phyloP scores from a whole-genome alignment of 2,329 filamentous ascomycete species.

The Alternaria dauci region DNA sequence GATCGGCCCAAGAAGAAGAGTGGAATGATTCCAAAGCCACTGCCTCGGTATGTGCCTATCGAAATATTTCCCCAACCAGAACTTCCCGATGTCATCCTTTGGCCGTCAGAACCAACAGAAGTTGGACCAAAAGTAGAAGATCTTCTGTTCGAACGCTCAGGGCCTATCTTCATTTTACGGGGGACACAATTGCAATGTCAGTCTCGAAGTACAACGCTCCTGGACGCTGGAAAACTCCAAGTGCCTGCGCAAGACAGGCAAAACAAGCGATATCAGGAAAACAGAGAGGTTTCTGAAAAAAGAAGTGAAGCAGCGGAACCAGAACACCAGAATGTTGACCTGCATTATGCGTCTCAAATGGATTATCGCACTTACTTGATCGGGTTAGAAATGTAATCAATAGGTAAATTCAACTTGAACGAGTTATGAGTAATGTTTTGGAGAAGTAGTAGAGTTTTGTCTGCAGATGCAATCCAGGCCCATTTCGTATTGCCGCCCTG shows the following conservation, averaged over 20 bases:
- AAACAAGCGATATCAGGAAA: neutral
- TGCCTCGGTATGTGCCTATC: neutral
- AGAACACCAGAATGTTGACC: neutral
- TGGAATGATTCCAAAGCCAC: neutral
- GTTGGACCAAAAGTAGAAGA: slow-evolving; percentile 1
- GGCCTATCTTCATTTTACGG: neutral
- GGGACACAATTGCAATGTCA: neutral
- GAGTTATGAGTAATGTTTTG: too few relatives aligned
- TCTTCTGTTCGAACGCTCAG: neutral
- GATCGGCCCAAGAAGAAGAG: neutral
- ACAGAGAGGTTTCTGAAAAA: neutral
- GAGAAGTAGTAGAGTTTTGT: too few relatives aligned
- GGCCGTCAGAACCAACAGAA: neutral
- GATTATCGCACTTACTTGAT: neutral
- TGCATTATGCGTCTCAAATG: neutral
- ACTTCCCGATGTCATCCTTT: slow-evolving; percentile 2
- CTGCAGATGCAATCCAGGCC: too few relatives aligned
- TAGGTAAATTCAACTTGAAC: too few relatives aligned
- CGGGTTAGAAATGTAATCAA: neutral
- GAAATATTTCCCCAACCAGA: neutral
- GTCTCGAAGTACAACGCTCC: neutral
- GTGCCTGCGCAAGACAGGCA: neutral
- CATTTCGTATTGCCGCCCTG: too few relatives aligned
- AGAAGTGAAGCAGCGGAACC: neutral
- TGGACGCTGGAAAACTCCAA: neutral